Evolutionary conservation across 2,329 filamentous ascomycete species (phyloP), one percentile per base, ranked within the genome.

Genomic region (Coniochaeta hoffmannii): DNA sequence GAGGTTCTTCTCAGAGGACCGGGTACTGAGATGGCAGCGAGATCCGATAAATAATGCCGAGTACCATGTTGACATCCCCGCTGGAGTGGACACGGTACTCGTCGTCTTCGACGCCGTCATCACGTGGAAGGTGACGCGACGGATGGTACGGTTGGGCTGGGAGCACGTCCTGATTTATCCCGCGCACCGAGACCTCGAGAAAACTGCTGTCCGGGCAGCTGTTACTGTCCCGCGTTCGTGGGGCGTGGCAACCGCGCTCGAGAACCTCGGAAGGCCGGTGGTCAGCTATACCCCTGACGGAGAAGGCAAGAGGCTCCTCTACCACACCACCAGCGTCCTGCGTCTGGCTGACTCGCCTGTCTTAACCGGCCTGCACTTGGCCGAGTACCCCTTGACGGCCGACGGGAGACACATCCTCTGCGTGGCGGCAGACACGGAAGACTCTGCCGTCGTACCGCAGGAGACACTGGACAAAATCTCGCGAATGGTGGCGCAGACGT

Each of bases 311-410:
- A 56, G 24, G 5, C n/a, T 58, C 15, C 26, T 8, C 14, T 58
- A 53, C 32, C 14, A 26, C n/a, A 38, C 54, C 2, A 49, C 52
- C 1, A 32, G 38, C 26, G 50, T 55, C 14, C 54, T 54, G 19
- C 55, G 51, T 17, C 51, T 58, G 4, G 41, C 51, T 9, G 56
- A 58, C 51, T 58, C 56, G 19, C 56, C 56, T 22, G 30, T 58
- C 8, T n/a, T 58, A 12, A 28, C 51, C 6, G 56, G 54, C 2
- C 54, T 46, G 31, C 26, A 58, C 22, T 22, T 58, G 1, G 41
- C 44, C 32, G 14, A 30, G 22, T 26, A 9, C 12, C 2, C 36
- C 2, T 44, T 58, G 4, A 56, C 56, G n/a, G 14, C 34, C 6
- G 54, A 58, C 22, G 49, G 41, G 28, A 51, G 17, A 12, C 56